Base-by-base conservation (phyloP, 1,139 yeast genomes). In the Geotrichum restrictum region DNA sequence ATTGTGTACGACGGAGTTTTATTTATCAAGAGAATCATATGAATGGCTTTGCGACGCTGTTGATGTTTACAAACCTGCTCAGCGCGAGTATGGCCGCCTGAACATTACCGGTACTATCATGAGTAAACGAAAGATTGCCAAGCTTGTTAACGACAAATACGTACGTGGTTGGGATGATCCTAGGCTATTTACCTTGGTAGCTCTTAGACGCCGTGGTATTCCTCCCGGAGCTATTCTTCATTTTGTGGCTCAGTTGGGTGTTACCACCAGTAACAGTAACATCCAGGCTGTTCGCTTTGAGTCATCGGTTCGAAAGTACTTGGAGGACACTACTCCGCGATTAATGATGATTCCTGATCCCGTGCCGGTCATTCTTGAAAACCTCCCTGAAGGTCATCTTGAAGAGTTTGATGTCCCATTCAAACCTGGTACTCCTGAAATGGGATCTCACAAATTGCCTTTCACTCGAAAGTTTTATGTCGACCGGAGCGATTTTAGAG, bases 91-190 rank as follows among this genome's bases (percentile, higher is more conserved):
- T 66, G 98, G 99, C 61, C 83, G 98, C 69, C 80, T 94, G 67
- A 94, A 91, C 70, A 81, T 94, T 61, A 88, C 96, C 3, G 98
- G 98, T 53, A 88, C 98, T 6, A 82, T 94, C 56, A 76, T 94
- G 79, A 87, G 96, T 56, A 94, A 94, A 78, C 81, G 99, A 68
- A 94, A 93, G 73, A 91, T 94, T 68, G 94, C 95, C 57, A 87
- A 88, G 70, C 78, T 94, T 60, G 98, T 94, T 27, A 85, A 80
- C 55, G 93, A 83, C 29, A 75, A 79, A 4, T 74, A 78, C 62
- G 99, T 94, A 33, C 82, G 96, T 69, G 97, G 88, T 43, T 94
- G 99, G 98, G 95, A 94, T 71, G 99, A 94, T 72, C 99, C 99
- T 62, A 81, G 99, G 66, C 77, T 94, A 65, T 93, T 83, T 70